Base-by-base conservation (phyloP, 768 basidiomycete species). In the Suillus placidus region DNA sequence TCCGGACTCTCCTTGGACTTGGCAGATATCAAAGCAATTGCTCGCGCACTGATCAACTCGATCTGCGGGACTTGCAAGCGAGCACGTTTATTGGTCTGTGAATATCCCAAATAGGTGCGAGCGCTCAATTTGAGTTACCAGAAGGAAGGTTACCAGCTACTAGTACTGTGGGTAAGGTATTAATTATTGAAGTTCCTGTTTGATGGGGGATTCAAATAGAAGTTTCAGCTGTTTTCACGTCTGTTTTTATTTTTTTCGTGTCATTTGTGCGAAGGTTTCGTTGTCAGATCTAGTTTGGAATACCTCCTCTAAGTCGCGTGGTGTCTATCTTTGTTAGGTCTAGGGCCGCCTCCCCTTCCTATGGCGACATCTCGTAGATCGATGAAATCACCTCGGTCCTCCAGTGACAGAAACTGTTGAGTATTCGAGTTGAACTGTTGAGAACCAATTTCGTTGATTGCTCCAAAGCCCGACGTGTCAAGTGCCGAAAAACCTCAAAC, bases 241-340 rank as follows among this genome's bases (percentile, higher is more conserved):
- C 23, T 49, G 47, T 7, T 23, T 23, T 49, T 3, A 12, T 47
- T 49, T 23, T 49, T 14, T 45, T n/a, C 20, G 43, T 45, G 20
- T 47, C n/a, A 23, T 47, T n/a, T 47, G n/a, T 45, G 45, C 4
- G 20, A 12, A 45, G 45, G 10, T n/a, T 47, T n/a, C 2, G 47
- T 49, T 12, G 23, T n/a, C 45, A n/a, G 20, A 45, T n/a, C n/a
- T n/a, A n/a, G 43, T n/a, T 45, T 45, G 47, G 12, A 47, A 49
- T 16, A 54, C 52, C 30, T 54, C 51, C 47, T 32, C 51, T 16
- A 52, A 52, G 16, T 52, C 52, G 52, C 52, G 52, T 54, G 52
- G n/a, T 45, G 9, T 45, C 43, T 45, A 45, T 45, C 8, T 45
- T 45, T 45, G 9, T n/a, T 4, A 7, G 4, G 20, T 43, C 20